Evolutionary conservation across 257 asterid genomes (phyloP).

Genomic region (Craterostigma plantagineum): DNA sequence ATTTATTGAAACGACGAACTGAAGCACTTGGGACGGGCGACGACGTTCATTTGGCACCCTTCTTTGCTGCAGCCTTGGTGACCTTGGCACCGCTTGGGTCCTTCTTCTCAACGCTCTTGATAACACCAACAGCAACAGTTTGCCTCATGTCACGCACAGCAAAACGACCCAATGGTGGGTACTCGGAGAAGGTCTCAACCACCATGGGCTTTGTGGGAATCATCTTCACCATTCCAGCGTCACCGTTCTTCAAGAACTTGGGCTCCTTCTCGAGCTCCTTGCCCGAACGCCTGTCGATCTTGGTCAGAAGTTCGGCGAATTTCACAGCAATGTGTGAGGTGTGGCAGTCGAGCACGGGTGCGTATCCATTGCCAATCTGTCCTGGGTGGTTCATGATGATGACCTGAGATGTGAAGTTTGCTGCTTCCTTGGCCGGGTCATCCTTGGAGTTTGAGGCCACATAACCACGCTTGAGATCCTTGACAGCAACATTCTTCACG

Average conservation of each 20-base stretch:
- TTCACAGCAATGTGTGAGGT: conserved; percentile 54
- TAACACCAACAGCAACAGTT: conserved; percentile 37
- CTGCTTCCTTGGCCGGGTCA: conserved; percentile 41
- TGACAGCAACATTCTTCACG: conserved; percentile 46
- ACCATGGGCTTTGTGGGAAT: conserved; percentile 45
- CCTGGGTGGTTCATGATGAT: conserved; percentile 72
- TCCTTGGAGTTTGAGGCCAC: conserved; percentile 57
- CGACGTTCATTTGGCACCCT: conserved; percentile 21
- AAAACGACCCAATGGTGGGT: conserved; percentile 36
- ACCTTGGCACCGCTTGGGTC: conserved; percentile 43
- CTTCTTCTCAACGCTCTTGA: conserved; percentile 30
- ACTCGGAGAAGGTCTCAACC: conserved; percentile 23
- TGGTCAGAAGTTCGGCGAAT: conserved; percentile 36
- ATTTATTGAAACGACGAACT: no score
- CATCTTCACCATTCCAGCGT: conserved; percentile 35
- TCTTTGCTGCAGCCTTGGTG: conserved; percentile 39
- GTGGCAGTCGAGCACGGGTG: conserved; percentile 54
- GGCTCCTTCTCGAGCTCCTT: conserved; percentile 60
- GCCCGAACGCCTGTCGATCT: conserved; percentile 35
- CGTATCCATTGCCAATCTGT: conserved; percentile 50
- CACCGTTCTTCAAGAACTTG: conserved; percentile 53
- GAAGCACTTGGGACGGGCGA: neutral
- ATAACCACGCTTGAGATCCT: conserved; percentile 45
- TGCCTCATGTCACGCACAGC: conserved; percentile 46
- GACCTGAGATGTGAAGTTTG: conserved; percentile 41